A percentile compares a stretch with the other conserved stretches of the same genome.
These are phyloP conservation scores for Gastrodia elata DNA, from an alignment of 106 monocot species.

Conservation along the genomic window DNA sequence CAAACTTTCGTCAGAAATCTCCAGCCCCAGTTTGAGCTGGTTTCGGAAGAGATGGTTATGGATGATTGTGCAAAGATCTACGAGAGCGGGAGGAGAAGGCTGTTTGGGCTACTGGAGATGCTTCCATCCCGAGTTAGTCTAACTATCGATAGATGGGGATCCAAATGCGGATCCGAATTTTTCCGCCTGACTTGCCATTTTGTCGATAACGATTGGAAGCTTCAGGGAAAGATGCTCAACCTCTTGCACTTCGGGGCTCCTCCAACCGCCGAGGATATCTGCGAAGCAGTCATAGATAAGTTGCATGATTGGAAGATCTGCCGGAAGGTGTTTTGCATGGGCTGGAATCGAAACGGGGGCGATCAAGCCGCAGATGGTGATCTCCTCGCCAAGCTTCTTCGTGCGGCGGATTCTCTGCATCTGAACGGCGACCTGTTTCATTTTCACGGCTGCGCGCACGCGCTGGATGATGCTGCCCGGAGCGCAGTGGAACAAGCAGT, in stretches of 20 bases:
- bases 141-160: constrained; percentile 48
- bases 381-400: constrained; percentile 30
- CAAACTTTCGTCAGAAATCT: constrained; percentile 58
- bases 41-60: constrained; percentile 32
- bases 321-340: constrained; percentile 34
- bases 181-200: constrained; percentile 63
- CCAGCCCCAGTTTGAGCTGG: constrained; percentile 62
- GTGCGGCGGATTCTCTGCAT: constrained; percentile 26
- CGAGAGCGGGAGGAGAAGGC: constrained; percentile 25
- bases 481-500: constrained; percentile 29
- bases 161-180: constrained; percentile 28
- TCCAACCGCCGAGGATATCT: constrained; percentile 26
- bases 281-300: constrained; percentile 37
- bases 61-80: constrained; percentile 58
- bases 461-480: constrained; percentile 47
- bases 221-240: constrained; percentile 51
- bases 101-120: constrained; percentile 41
- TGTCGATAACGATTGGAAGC: constrained; percentile 66
- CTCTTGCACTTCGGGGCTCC: constrained; percentile 42
- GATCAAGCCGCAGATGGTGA: constrained; percentile 32
- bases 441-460: constrained; percentile 36
- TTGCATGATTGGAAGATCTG: constrained; percentile 58
- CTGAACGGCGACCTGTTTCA: constrained; percentile 56
- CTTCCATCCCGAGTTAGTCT: constrained; percentile 46
- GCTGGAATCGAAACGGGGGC: constrained; percentile 30